phyloP scores from a whole-genome alignment of 179 eudicot species.

The Drosera spatulata region DNA sequence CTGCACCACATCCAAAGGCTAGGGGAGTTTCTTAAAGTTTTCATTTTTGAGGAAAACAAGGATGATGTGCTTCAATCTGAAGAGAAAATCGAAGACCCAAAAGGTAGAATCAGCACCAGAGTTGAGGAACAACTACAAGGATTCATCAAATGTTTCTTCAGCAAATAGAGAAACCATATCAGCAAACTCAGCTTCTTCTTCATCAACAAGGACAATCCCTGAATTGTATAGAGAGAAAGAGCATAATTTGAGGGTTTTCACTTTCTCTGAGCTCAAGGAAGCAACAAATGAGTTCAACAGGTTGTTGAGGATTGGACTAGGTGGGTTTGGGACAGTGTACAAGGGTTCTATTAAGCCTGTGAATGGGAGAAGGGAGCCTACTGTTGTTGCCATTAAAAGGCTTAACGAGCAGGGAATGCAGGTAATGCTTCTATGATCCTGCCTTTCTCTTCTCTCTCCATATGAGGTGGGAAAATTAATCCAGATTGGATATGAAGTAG shows the following conservation, averaged over 20 bases:
- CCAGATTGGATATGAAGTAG: neutral
- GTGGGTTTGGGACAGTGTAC: constrained; percentile 86
- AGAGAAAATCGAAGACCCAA: constrained; percentile 22
- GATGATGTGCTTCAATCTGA: constrained; percentile 57
- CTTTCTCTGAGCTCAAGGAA: constrained; percentile 43
- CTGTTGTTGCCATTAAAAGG: constrained; percentile 60
- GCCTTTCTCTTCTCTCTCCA: neutral
- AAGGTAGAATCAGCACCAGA: constrained; percentile 56
- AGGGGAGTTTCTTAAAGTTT: no score
- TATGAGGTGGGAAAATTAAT: neutral
- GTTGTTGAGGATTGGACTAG: constrained; percentile 73
- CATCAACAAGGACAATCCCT: constrained; percentile 39
- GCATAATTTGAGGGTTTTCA: constrained; percentile 51
- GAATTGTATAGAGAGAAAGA: constrained; percentile 54
- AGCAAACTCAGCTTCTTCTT: constrained; percentile 38
- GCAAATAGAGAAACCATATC: constrained; percentile 33
- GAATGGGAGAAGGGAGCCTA: constrained; percentile 28
- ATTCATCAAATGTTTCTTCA: constrained; percentile 10
- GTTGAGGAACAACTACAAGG: constrained; percentile 17
- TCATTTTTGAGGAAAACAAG: constrained; percentile 2
- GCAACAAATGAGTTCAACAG: constrained; percentile 53
- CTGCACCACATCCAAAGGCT: no score
- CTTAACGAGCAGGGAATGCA: constrained; percentile 62
- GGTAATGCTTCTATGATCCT: constrained; percentile 20
- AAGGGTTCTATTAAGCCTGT: constrained; percentile 53